These are phyloP conservation scores for Kluyveromyces starmeri DNA, from an alignment of 805 yeast species.

Conservation along the genomic window DNA sequence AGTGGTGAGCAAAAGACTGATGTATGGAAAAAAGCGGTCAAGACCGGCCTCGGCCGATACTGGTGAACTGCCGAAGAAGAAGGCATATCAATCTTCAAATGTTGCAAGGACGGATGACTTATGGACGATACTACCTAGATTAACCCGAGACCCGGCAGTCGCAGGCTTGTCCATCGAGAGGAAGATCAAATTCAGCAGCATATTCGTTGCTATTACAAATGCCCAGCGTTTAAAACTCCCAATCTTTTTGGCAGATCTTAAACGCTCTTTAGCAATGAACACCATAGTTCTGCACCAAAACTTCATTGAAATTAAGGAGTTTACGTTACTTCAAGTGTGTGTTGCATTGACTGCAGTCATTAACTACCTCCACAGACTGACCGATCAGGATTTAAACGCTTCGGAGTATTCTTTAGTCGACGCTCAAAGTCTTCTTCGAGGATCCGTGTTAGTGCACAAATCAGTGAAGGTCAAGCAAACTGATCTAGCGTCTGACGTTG, in stretches of 20 bases:
- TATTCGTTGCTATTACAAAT: background rate
- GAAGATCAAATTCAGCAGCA: background rate
- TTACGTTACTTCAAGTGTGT: constrained; percentile 2
- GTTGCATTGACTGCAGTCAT: constrained; percentile 2
- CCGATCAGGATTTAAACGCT: background rate
- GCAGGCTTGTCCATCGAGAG: background rate
- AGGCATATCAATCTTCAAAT: background rate
- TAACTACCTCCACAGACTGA: background rate
- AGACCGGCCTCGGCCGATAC: background rate
- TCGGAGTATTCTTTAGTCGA: background rate
- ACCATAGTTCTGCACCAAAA: background rate
- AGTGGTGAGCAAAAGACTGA: too few relatives aligned
- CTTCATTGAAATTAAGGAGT: constrained; percentile 3
- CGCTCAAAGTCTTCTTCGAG: constrained; percentile 1
- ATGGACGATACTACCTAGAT: constrained; percentile 2
- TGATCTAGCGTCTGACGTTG: background rate
- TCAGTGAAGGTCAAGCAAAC: constrained; percentile 3
- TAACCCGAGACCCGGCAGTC: background rate
- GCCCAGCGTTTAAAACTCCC: constrained; percentile 1
- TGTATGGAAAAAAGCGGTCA: constrained; percentile 1
- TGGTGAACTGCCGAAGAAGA: background rate
- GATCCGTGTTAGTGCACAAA: constrained; percentile 3
- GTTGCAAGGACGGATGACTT: background rate
- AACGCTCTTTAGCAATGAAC: background rate
- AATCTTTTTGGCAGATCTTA: constrained; percentile 1